Conservation (phyloP, 495 filamentous ascomycete species). For the Saxispiralis lemnorum region DNA sequence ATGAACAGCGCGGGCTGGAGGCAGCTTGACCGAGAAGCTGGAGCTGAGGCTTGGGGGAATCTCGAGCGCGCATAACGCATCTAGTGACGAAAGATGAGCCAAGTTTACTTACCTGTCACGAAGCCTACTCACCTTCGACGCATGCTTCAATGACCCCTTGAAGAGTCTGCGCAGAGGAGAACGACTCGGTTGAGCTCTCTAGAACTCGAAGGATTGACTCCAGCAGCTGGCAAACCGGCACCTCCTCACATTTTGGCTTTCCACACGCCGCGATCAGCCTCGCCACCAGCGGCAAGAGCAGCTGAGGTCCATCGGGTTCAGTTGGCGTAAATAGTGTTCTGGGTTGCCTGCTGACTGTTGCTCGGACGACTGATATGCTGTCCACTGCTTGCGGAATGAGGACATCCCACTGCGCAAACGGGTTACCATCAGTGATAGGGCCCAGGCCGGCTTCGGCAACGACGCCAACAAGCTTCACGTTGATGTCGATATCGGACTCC, state of each 20-base stretch:
- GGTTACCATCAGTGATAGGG: constrained; percentile 38
- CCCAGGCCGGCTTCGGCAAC: constrained; percentile 68
- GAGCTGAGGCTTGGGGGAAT: not conserved
- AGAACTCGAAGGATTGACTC: not conserved
- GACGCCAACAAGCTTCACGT: constrained; percentile 68
- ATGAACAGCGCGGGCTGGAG: constrained; percentile 15
- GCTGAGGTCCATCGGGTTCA: constrained; percentile 30
- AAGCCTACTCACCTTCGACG: constrained; percentile 18
- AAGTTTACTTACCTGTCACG: constrained; percentile 1
- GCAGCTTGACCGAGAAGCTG: constrained; percentile 10
- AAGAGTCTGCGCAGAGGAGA: constrained; percentile 12
- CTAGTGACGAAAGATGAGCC: constrained; percentile 2
- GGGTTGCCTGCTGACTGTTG: constrained; percentile 57
- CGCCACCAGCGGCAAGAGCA: constrained; percentile 67
- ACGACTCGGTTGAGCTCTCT: constrained; percentile 5
- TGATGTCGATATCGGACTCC: constrained; percentile 47
- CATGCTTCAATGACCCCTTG: constrained; percentile 14
- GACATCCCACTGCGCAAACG: constrained; percentile 35
- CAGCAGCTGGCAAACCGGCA: constrained; percentile 4
- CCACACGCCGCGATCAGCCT: constrained; percentile 30
- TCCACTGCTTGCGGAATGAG: constrained; percentile 41
- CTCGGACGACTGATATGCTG: constrained; percentile 54
- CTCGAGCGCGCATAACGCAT: constrained; percentile 4
- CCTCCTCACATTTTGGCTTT: not conserved
- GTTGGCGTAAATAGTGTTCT: constrained; percentile 40